Evolutionary conservation across 352 stramenopile genomes (phyloP).

Genomic region (Phytophthora pini): DNA sequence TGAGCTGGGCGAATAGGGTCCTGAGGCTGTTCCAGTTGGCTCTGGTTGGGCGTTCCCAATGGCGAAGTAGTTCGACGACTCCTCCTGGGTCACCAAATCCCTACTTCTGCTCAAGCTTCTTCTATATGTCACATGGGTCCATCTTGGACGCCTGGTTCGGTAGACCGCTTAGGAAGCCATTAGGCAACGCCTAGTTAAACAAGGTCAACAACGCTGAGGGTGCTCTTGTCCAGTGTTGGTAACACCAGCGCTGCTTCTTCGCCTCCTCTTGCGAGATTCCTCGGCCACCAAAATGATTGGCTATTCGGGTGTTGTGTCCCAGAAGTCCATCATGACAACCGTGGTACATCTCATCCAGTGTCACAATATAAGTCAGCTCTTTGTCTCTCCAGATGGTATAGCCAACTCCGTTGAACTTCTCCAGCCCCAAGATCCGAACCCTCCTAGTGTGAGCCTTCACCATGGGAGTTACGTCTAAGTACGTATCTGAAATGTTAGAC

Average conservation of each 20-base stretch:
- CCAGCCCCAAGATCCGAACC: too few relatives aligned
- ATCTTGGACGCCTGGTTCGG: conserved; percentile 2
- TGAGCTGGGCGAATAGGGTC: neutral
- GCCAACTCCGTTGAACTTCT: too few relatives aligned
- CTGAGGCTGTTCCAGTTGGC: neutral
- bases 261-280: too few relatives aligned
- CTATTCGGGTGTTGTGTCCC: too few relatives aligned
- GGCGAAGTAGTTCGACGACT: neutral
- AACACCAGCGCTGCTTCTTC: neutral
- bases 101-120: neutral
- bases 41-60: neutral
- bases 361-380: too few relatives aligned
- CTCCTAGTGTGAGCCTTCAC: too few relatives aligned
- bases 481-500: too few relatives aligned
- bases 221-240: conserved; percentile 2
- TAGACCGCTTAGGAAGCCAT: neutral
- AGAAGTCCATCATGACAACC: too few relatives aligned
- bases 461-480: too few relatives aligned
- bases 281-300: too few relatives aligned
- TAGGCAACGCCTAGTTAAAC: neutral
- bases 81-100: neutral
- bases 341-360: too few relatives aligned
- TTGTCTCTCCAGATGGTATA: too few relatives aligned
- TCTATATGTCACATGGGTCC: neutral
- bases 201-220: neutral